phyloP scores from a whole-genome alignment of 78 protist species.

The Blattamonas nauphoetae region DNA sequence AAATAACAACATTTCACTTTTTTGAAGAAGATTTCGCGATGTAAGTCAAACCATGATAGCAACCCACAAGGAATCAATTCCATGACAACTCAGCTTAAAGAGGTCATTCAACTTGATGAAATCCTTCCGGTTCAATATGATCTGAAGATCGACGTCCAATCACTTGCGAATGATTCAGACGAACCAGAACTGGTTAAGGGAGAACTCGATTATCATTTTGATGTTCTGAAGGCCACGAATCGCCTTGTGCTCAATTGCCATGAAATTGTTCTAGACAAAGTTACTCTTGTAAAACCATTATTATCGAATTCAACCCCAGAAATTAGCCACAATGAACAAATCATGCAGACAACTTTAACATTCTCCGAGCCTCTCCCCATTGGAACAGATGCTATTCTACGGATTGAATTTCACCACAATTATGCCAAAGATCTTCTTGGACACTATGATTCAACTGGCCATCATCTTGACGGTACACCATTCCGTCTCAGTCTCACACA shows the following conservation, averaged over 20 bases:
- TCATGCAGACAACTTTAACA: not conserved
- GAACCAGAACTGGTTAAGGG: not conserved
- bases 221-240: not conserved
- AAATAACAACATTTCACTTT: no score
- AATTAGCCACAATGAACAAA: not conserved
- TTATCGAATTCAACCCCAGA: not conserved
- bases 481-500: not conserved
- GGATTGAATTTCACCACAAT: not conserved
- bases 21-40: no score
- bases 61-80: no score
- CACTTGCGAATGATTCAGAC: not conserved
- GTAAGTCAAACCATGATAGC: no score
- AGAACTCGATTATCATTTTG: not conserved
- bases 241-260: not conserved
- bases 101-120: not conserved
- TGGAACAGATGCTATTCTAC: not conserved
- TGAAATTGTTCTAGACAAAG: not conserved
- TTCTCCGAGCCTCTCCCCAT: not conserved
- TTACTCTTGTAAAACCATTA: not conserved
- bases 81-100: no score
- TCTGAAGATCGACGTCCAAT: not conserved
- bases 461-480: not conserved
- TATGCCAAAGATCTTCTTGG: not conserved
- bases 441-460: not conserved
- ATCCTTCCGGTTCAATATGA: not conserved